Evolutionary conservation across 73 alveolate species (phyloP).

Genomic region (Breviolum minutum): DNA sequence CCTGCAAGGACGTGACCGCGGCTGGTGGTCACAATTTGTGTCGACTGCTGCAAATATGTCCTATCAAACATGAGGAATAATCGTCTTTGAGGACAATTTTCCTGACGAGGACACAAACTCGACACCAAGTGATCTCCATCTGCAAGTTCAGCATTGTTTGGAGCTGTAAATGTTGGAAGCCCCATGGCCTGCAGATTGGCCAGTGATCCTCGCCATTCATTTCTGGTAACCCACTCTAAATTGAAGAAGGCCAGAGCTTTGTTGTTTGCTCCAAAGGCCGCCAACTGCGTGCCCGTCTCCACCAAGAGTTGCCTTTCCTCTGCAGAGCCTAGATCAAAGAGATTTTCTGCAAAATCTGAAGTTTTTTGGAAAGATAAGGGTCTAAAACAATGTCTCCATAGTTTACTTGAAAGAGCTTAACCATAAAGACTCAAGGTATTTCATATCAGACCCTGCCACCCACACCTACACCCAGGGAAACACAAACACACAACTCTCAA

Average conservation of each 20-base stretch:
- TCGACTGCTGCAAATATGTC: neutral
- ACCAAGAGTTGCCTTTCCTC: no score
- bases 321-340: no score
- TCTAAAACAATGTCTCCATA: no score
- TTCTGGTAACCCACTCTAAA: neutral
- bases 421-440: no score
- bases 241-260: neutral
- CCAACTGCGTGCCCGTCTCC: no score
- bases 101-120: neutral
- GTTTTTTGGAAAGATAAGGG: no score
- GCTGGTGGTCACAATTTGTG: neutral
- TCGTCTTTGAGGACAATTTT: neutral
- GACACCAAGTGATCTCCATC: neutral
- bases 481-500: no score
- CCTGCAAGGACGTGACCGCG: neutral
- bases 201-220: neutral
- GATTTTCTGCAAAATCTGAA: no score
- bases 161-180: neutral
- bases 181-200: neutral
- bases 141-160: neutral
- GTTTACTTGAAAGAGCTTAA: no score
- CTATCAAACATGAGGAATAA: neutral
- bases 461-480: no score
- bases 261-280: no score
- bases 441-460: no score